A percentile compares a stretch with the other conserved stretches of the same genome.
Conservation (phyloP, 2,329 filamentous ascomycete species). For the Parastagonospora avenae region DNA sequence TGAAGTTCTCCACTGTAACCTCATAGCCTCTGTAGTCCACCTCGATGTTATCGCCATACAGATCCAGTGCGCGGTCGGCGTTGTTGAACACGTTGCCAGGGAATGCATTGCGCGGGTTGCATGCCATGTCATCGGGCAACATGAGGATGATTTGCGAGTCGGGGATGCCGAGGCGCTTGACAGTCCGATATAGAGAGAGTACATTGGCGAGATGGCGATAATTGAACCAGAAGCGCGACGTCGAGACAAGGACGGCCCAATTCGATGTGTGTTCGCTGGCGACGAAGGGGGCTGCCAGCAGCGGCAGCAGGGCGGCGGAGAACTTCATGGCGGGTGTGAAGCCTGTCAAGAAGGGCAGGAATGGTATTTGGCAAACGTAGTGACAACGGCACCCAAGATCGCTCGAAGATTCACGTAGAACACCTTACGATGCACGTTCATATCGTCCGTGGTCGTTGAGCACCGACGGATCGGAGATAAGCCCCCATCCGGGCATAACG, state of each 20-base stretch:
- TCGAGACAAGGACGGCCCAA: conserved; percentile 98
- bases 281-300: conserved; percentile 48
- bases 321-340: conserved; percentile 27
- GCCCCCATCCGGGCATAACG: conserved; percentile 8
- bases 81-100: conserved; percentile 98
- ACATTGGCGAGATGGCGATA: conserved; percentile 98
- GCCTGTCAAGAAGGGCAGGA: no score
- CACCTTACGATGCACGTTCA: conserved; percentile 24
- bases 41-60: conserved; percentile 98
- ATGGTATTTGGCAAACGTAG: background rate
- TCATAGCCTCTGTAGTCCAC: conserved; percentile 98
- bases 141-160: conserved; percentile 99
- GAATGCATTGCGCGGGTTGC: conserved; percentile 97
- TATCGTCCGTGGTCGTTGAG: conserved; percentile 25
- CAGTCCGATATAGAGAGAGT: conserved; percentile 94
- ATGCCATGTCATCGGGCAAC: conserved; percentile 99
- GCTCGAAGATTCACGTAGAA: background rate
- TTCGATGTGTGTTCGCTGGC: conserved; percentile 89
- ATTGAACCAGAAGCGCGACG: conserved; percentile 99
- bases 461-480: conserved; percentile 41
- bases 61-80: conserved; percentile 89
- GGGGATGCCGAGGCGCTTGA: conserved; percentile 95
- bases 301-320: conserved; percentile 27
- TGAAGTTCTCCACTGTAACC: conserved; percentile 98
- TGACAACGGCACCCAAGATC: background rate